Evolutionary conservation across 2,329 filamentous ascomycete species (phyloP).

Genomic region (Paecilomyces sp.): DNA sequence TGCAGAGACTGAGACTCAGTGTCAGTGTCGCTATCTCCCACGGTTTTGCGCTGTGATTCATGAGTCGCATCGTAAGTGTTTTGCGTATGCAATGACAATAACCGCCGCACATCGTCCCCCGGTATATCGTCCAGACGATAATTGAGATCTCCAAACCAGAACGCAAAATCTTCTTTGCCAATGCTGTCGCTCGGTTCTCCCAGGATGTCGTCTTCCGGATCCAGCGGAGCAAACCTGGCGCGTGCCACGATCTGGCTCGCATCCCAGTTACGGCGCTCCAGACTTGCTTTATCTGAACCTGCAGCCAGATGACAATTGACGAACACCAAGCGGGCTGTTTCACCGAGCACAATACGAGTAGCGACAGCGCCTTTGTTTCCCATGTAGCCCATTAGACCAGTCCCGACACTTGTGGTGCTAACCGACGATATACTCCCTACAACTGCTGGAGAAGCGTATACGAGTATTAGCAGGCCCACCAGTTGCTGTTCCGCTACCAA

Average conservation of each 20-base stretch:
- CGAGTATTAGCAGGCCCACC: constrained; percentile 72
- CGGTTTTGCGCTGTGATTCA: constrained; percentile 19
- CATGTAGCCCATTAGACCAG: constrained; percentile 84
- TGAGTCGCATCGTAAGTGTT: constrained; percentile 63
- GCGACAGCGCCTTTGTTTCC: constrained; percentile 92
- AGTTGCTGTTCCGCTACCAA: constrained; percentile 77
- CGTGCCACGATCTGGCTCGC: constrained; percentile 68
- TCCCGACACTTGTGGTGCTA: constrained; percentile 77
- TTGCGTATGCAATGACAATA: constrained; percentile 73
- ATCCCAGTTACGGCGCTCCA: constrained; percentile 89
- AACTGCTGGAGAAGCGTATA: constrained; percentile 77
- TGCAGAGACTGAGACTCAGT: constrained; percentile 13
- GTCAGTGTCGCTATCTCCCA: constrained; percentile 12
- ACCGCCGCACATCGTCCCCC: constrained; percentile 78
- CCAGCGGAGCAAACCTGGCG: constrained; percentile 70
- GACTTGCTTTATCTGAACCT: constrained; percentile 66
- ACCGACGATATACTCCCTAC: constrained; percentile 69
- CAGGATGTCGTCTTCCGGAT: constrained; percentile 55
- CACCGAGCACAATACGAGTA: constrained; percentile 75
- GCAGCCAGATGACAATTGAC: constrained; percentile 88
- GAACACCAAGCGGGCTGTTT: constrained; percentile 83
- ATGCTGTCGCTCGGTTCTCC: constrained; percentile 55
- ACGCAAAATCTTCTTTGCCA: constrained; percentile 85
- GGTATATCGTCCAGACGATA: constrained; percentile 84
- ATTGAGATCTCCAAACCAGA: constrained; percentile 96